phyloP scores from a whole-genome alignment of 305 asterid genomes.

The Fraxinus sp. region DNA sequence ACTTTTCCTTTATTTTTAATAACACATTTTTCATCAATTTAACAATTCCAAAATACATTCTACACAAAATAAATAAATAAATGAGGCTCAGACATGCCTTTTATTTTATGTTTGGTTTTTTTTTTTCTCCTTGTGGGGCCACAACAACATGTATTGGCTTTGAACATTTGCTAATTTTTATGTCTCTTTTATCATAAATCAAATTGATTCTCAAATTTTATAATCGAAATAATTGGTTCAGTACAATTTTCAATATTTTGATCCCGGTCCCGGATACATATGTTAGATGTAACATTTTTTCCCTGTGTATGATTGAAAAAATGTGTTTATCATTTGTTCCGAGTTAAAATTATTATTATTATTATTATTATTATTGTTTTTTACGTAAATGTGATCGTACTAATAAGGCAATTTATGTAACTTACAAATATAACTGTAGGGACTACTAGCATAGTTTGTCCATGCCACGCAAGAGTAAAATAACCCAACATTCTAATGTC shows the following conservation, averaged over 20 bases:
- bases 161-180: background rate
- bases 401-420: too few relatives aligned
- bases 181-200: background rate
- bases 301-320: background rate
- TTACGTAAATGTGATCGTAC: too few relatives aligned
- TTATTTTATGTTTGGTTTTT: background rate
- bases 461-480: background rate
- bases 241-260: background rate
- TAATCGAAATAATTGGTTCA: background rate
- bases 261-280: background rate
- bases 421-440: background rate
- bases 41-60: too few relatives aligned
- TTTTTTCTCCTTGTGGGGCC: background rate
- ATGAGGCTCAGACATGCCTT: too few relatives aligned
- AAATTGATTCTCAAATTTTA: background rate
- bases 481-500: background rate
- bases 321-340: too few relatives aligned
- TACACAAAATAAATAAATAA: too few relatives aligned
- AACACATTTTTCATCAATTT: too few relatives aligned
- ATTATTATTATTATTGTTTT: too few relatives aligned
- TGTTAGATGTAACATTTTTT: too few relatives aligned
- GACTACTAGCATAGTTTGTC: background rate
- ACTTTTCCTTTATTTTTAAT: too few relatives aligned
- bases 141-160: background rate
- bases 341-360: too few relatives aligned